Evolutionary conservation across 768 basidiomycete species (phyloP).

Genomic region (Collybia nuda): DNA sequence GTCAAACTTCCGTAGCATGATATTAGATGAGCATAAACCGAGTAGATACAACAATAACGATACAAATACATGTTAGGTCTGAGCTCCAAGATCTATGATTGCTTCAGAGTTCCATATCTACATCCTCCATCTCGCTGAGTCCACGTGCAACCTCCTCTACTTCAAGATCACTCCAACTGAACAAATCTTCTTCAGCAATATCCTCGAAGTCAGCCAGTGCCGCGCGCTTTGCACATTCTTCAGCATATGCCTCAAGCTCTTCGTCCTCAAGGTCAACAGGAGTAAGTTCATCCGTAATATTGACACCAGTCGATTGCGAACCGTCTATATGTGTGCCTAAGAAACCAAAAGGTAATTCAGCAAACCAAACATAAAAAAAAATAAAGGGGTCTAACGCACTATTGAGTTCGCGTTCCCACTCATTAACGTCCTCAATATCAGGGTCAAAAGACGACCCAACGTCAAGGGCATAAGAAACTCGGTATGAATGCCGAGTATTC

Average conservation of each 20-base stretch:
- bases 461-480: conserved; percentile 62
- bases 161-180: conserved; percentile 32
- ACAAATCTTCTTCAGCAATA: conserved; percentile 40
- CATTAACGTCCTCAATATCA: conserved; percentile 57
- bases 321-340: no score
- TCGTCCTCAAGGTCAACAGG: conserved; percentile 55
- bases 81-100: neutral
- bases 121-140: conserved; percentile 14
- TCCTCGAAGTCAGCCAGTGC: conserved; percentile 48
- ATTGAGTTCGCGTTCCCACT: conserved; percentile 60
- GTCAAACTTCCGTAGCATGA: no score
- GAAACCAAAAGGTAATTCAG: no score
- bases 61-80: neutral
- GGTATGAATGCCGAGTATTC: conserved; percentile 52
- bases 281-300: conserved; percentile 19
- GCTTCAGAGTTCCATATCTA: conserved; percentile 25
- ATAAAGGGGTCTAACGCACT: conserved; percentile 26
- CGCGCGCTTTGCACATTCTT: conserved; percentile 43
- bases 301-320: no score
- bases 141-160: neutral
- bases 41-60: neutral
- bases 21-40: no score
- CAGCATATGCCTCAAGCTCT: conserved; percentile 59
- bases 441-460: conserved; percentile 81
- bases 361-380: no score